Evolutionary conservation across 139 green algal genomes (phyloP), one percentile per base, ranked within the genome.

Genomic region (Chloropicon primus): DNA sequence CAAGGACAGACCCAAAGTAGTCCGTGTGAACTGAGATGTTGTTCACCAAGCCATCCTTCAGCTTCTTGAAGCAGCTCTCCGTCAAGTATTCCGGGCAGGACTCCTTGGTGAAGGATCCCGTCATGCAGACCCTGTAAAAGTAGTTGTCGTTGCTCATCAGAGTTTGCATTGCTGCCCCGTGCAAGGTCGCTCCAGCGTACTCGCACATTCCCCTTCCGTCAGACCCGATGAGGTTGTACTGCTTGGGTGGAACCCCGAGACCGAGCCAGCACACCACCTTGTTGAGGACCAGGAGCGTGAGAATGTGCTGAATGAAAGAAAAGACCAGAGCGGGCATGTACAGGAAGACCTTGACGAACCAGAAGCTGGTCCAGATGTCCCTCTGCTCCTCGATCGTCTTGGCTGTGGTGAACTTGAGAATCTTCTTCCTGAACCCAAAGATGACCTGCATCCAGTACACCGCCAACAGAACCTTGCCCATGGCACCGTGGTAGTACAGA

Each of bases 61-160:
- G 89, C 78, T 77, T 74, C 0, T 84, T 29, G 73, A 98, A 98
- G 76, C 87, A 88, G 0, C 85, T 75, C 62, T 90, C 81, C 54
- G 85, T 86, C 53, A 99, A 87, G 87, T 95, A 99, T 21, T 84
- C 83, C 25, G 95, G 95, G 89, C 95, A 98, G 90, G 92, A 97
- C 82, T 97, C 89, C 1, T 86, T 86, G 41, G 93, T 82, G 84
- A 97, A 99, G 62, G 88, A 81, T 29, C 93, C 93, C 0, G 88
- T 95, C 21, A 97, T 81, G 88, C 93, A 98, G 85, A 93, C 94
- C 91, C 92, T 96, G 89, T 98, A 98, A 78, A 98, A 98, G 88
- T 97, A 98, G 89, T 99, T 99, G 75, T 90, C 27, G 22, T 74
- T 84, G 29, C 74, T 79, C 10, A 84, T 85, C 24, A 72, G 80